Evolutionary conservation across 495 filamentous ascomycete species (phyloP).

Genomic region (Annulohypoxylon stygium): DNA sequence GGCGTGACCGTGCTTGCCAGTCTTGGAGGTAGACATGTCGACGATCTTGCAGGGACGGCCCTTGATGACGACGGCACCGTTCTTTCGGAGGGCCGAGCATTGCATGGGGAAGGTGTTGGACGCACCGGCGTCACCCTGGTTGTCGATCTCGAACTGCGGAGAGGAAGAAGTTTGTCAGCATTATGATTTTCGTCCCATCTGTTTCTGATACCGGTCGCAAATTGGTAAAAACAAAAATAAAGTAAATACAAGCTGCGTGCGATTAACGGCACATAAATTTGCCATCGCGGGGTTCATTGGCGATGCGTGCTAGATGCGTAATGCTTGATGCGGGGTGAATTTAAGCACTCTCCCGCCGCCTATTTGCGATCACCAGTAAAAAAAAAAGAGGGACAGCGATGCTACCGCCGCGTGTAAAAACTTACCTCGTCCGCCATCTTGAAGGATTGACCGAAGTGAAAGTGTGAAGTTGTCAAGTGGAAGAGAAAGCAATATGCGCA

Average conservation of each 20-base stretch:
- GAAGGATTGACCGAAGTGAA: conserved; percentile 55
- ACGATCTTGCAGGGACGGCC: conserved; percentile 99
- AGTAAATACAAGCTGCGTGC: neutral
- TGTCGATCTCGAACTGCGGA: conserved; percentile 90
- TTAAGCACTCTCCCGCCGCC: conserved; percentile 38
- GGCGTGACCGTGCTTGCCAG: conserved; percentile 99
- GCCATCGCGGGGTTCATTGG: conserved; percentile 43
- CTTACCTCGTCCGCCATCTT: conserved; percentile 64
- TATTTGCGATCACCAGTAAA: conserved; percentile 37
- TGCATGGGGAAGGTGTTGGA: conserved; percentile 96
- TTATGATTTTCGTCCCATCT: conserved; percentile 25
- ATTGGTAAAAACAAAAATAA: neutral
- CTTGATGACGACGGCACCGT: conserved; percentile 98
- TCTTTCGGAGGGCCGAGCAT: conserved; percentile 99
- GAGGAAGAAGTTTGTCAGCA: conserved; percentile 38
- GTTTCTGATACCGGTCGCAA: conserved; percentile 19
- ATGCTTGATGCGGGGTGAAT: conserved; percentile 36
- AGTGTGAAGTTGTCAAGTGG: conserved; percentile 35
- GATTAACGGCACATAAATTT: neutral
- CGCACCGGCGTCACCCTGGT: conserved; percentile 91
- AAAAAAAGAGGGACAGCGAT: conserved; percentile 28
- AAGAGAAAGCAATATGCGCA: conserved; percentile 49
- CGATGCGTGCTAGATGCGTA: conserved; percentile 40
- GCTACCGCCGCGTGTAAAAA: conserved; percentile 4
- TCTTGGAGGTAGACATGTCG: conserved; percentile 99